A percentile compares a stretch with the other conserved stretches of the same genome.
phyloP scores from a whole-genome alignment of 2,329 filamentous ascomycete species.

The Xylariales sp. region DNA sequence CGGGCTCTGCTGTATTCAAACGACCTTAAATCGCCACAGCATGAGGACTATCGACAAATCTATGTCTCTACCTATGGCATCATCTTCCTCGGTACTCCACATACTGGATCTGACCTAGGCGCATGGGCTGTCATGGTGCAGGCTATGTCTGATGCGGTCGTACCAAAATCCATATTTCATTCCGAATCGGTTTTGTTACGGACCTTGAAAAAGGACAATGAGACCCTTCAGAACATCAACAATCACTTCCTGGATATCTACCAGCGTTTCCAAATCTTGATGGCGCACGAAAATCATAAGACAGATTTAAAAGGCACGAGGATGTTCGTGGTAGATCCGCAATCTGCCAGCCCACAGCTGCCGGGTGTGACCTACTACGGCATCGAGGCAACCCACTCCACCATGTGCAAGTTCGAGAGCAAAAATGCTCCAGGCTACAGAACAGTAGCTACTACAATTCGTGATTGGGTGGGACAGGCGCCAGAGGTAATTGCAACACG shows the following conservation, averaged over 20 bases:
- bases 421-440: conserved; percentile 61
- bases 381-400: conserved; percentile 39
- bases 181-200: conserved; percentile 64
- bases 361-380: conserved; percentile 69
- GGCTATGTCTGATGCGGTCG: conserved; percentile 59
- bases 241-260: conserved; percentile 68
- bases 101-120: conserved; percentile 64
- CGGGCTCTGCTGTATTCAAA: conserved; percentile 64
- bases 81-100: conserved; percentile 73
- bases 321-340: conserved; percentile 63
- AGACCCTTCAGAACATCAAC: conserved; percentile 71
- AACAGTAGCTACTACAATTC: conserved; percentile 43
- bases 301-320: conserved; percentile 63
- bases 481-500: conserved; percentile 48
- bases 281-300: conserved; percentile 71
- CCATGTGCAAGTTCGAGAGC: conserved; percentile 42
- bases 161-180: conserved; percentile 64
- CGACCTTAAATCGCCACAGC: conserved; percentile 53
- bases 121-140: conserved; percentile 66
- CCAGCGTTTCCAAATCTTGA: conserved; percentile 66
- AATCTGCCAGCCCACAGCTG: conserved; percentile 64
- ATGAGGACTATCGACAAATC: conserved; percentile 63
- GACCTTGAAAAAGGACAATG: conserved; percentile 69
- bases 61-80: conserved; percentile 73
- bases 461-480: conserved; percentile 50